Evolutionary conservation across 2,329 filamentous ascomycete genomes (phyloP).

Genomic region (Penicillium aurantiogriseum): DNA sequence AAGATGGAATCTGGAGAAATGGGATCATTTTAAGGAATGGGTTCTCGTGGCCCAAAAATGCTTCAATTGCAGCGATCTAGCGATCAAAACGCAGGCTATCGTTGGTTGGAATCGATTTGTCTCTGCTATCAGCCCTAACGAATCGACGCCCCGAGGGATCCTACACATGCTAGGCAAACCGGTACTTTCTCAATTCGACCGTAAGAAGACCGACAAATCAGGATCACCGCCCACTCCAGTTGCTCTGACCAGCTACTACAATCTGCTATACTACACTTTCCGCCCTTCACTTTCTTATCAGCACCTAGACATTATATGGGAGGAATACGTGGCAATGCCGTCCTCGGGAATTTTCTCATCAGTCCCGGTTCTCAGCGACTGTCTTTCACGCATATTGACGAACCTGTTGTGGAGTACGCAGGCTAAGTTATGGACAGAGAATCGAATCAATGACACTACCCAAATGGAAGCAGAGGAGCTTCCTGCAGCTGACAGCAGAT

Average conservation of each 20-base stretch:
- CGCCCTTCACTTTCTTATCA: conserved; percentile 64
- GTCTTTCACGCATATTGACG: conserved; percentile 69
- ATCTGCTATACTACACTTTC: conserved; percentile 78
- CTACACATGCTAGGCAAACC: conserved; percentile 67
- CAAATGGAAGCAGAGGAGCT: conserved; percentile 69
- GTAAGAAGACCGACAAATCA: conserved; percentile 56
- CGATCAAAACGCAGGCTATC: conserved; percentile 73
- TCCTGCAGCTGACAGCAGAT: conserved; percentile 79
- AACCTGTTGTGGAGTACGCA: conserved; percentile 58
- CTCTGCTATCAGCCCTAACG: conserved; percentile 67
- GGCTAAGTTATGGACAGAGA: conserved; percentile 68
- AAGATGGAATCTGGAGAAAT: conserved; percentile 59
- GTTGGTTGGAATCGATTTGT: conserved; percentile 83
- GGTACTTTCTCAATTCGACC: conserved; percentile 65
- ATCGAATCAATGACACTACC: conserved; percentile 62
- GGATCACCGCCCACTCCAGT: conserved; percentile 53
- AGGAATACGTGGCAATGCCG: conserved; percentile 66
- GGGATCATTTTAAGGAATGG: conserved; percentile 73
- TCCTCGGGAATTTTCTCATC: conserved; percentile 57
- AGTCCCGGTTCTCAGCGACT: conserved; percentile 53
- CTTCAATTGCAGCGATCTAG: conserved; percentile 74
- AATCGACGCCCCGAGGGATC: conserved; percentile 55
- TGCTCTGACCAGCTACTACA: conserved; percentile 71
- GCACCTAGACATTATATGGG: conserved; percentile 77
- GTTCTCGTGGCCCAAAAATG: conserved; percentile 75